Evolutionary conservation across 345 rosid species (phyloP), one percentile per base, ranked within the genome.

Genomic region (Dipteronia dyeriana): DNA sequence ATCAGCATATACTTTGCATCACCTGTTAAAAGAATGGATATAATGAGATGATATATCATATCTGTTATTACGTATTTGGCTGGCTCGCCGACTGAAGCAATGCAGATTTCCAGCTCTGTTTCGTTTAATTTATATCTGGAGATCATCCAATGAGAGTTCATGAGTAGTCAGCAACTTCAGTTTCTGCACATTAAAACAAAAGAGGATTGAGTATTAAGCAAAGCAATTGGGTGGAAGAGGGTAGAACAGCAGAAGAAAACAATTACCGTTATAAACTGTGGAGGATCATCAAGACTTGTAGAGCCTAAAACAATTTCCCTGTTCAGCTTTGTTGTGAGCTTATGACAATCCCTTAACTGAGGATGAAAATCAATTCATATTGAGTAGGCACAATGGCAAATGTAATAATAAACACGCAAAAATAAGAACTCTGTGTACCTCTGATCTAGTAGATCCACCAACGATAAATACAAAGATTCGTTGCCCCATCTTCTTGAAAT

Each of bases 401-500:
- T 51, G 34, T 57, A 17, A 26, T 26, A 53, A 77, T 26, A 53
- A 77, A 20, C 2, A 62, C 8, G 5, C 22, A 62, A 13, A 29
- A 56, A 73, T 23, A 13, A 64, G 12, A 39, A 54, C 53, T 49
- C n/a, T 51, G 70, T 74, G 62, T 87, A 94, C 99, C 99, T 97
- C 99, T 5, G 98, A 97, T 82, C 98, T 91, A 9, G 99, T 97
- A 31, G 96, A 95, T 67, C 99, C 98, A 75, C 99, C 99, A 1
- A 91, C 91, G 6, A 97, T 91, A 74, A 94, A 97, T 75, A 97
- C 90, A 83, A 97, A 97, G 59, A 94, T 90, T 26, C 99, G 93
- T 16, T 81, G 90, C 45, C 98, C 98, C 96, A 88, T 86, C 90
- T 90, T 97, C 88, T 86, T 94, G 74, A 88, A 88, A 84, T 97